Conservation (phyloP, 1,284 basidiomycete species). For the Ustilago cynodontis region DNA sequence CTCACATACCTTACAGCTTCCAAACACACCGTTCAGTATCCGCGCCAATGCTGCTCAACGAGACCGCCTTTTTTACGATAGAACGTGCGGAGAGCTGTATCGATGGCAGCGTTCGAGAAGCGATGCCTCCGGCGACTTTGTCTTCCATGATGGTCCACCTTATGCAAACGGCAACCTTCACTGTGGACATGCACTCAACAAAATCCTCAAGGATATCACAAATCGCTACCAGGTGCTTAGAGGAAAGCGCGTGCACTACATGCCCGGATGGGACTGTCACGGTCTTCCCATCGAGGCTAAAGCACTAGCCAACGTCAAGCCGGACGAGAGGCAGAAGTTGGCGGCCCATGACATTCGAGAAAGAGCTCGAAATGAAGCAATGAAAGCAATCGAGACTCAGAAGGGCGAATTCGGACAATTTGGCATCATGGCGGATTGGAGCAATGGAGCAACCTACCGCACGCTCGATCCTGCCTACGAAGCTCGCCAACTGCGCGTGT, state of each 20-base stretch:
- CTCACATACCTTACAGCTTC: constrained; percentile 83
- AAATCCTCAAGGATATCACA: constrained; percentile 96
- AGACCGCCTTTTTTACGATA: constrained; percentile 76
- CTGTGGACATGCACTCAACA: constrained; percentile 96
- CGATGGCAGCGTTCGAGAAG: constrained; percentile 76
- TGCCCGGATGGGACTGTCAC: constrained; percentile 98
- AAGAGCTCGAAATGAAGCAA: constrained; percentile 81
- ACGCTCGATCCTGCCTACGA: constrained; percentile 82
- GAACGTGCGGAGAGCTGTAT: constrained; percentile 84
- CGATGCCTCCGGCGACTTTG: constrained; percentile 73
- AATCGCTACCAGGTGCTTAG: constrained; percentile 86
- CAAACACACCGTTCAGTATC: constrained; percentile 84
- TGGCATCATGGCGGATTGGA: constrained; percentile 94
- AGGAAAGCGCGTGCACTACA: constrained; percentile 87
- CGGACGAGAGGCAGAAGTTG: constrained; percentile 74
- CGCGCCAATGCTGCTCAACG: constrained; percentile 79
- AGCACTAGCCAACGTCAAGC: constrained; percentile 49
- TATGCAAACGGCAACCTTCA: constrained; percentile 97
- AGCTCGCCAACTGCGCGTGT: constrained; percentile 86
- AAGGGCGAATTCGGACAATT: constrained; percentile 83
- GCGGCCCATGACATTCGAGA: constrained; percentile 75
- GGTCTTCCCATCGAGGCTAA: constrained; percentile 83
- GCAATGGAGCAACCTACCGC: constrained; percentile 78
- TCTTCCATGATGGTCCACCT: constrained; percentile 95
- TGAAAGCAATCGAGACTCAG: constrained; percentile 82